Conservation (phyloP, 2,329 filamentous ascomycete genomes). For the Colletotrichum limetticola region DNA sequence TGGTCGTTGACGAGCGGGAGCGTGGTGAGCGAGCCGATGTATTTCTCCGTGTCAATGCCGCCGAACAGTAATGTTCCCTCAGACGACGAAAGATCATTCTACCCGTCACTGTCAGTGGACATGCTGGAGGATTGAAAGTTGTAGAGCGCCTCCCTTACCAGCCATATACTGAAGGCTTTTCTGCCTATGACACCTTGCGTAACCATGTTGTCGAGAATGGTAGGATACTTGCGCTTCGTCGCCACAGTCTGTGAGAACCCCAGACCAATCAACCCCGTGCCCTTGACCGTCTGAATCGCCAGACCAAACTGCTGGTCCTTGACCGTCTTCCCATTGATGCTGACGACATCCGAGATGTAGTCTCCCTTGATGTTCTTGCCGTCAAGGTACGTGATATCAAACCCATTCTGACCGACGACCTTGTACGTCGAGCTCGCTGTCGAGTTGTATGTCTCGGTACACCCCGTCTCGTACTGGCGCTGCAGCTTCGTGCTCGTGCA, state of each 20-base stretch:
- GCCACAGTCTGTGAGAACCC: constrained; percentile 65
- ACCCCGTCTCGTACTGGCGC: constrained; percentile 12
- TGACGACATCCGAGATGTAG: constrained; percentile 68
- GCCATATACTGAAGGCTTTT: constrained; percentile 76
- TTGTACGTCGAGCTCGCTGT: constrained; percentile 60
- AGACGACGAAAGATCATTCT: constrained; percentile 57
- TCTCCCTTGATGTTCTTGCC: constrained; percentile 63
- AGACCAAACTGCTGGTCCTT: constrained; percentile 66
- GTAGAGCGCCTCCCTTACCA: constrained; percentile 46
- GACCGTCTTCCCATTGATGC: constrained; percentile 59
- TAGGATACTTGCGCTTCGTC: constrained; percentile 56
- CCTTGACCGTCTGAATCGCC: constrained; percentile 58
- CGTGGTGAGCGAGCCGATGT: constrained; percentile 69
- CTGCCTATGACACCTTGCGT: constrained; percentile 69
- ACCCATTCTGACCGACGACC: constrained; percentile 54
- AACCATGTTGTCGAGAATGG: constrained; percentile 74
- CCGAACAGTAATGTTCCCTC: constrained; percentile 79
- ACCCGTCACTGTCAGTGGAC: constrained; percentile 46
- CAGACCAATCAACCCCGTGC: constrained; percentile 68
- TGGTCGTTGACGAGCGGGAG: constrained; percentile 60
- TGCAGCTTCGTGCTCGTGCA: constrained; percentile 18
- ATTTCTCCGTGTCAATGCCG: constrained; percentile 76
- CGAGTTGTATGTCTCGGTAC: constrained; percentile 50
- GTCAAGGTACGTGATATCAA: constrained; percentile 72
- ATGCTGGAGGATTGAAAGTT: not conserved